phyloP scores from a whole-genome alignment of 176 grass and related monocot species.

The Lolium multiflorum region DNA sequence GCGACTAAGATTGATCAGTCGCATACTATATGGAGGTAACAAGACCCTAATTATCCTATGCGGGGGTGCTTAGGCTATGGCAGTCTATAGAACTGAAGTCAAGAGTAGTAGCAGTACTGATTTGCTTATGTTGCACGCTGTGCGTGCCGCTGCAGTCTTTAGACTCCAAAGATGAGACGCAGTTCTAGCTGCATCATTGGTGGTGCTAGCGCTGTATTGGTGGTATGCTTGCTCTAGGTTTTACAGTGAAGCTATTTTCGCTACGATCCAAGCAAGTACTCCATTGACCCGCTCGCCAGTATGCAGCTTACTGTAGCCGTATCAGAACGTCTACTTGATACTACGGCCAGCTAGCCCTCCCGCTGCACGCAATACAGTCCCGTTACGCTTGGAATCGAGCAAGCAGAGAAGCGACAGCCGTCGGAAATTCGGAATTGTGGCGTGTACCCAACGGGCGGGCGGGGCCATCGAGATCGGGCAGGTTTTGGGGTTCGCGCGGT shows the following conservation, averaged over 20 bases:
- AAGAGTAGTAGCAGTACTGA: too few relatives aligned
- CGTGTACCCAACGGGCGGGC: neutral
- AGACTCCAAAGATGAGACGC: neutral
- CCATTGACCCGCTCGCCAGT: neutral
- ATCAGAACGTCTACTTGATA: neutral
- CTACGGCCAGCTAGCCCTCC: too few relatives aligned
- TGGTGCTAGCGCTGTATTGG: neutral
- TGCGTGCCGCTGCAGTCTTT: neutral
- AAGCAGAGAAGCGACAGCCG: neutral
- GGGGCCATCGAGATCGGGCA: conserved; percentile 3
- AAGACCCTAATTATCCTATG: too few relatives aligned
- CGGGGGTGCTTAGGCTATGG: too few relatives aligned
- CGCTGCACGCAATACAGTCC: neutral
- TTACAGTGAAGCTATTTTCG: too few relatives aligned
- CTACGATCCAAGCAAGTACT: too few relatives aligned
- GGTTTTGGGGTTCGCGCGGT: conserved; percentile 2
- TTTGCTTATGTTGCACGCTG: conserved; percentile 10
- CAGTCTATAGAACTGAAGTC: too few relatives aligned
- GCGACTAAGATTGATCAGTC: conserved; percentile 21
- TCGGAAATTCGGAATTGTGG: conserved; percentile 24
- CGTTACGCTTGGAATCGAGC: conserved; percentile 5
- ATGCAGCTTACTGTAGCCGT: neutral
- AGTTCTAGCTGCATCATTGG: neutral
- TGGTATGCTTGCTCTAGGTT: too few relatives aligned
- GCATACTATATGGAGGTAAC: neutral